Evolutionary conservation across 768 basidiomycete genomes (phyloP), one percentile per base, ranked within the genome.

Genomic region (Suillus brevipes): DNA sequence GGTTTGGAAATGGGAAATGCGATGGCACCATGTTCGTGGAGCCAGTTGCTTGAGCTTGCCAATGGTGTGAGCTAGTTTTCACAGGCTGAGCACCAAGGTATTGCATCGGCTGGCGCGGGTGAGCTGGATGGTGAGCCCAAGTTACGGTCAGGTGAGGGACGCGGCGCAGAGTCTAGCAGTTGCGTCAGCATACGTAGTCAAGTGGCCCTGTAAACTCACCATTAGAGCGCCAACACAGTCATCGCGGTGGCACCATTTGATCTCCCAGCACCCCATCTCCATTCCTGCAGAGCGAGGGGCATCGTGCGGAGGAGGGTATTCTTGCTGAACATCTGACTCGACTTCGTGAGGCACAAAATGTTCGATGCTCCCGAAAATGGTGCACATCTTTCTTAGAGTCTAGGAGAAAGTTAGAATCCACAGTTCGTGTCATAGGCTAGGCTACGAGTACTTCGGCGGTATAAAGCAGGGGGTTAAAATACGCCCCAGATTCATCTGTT

Each of bases 201-300:
- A 55, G 52, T 28, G n/a, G n/a, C 5, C 53, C 12, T 37, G 20
- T n/a, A 57, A 20, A 74, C 79, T 63, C 73, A 91, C 92, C 84
- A 86, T 85, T 56, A 91, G 79, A 28, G 92, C 92, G 66, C 79
- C 85, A 49, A 92, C 83, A 65, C 88, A 90, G 68, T 94, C 88
- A 65, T 91, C 88, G 50, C 92, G 83, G 73, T 90, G 85, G 34
- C 83, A 80, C 89, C 90, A 94, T 72, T 93, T 94, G 47, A 92
- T 81, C 70, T 90, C 89, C 87, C 89, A 93, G 65, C 88, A 87
- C 6, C 81, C 75, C 1, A 69, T 66, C 61, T 87, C 84, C 90
- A 91, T 92, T 13, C 70, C 69, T 6, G 81, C 50, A 40, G 81
- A 81, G 49, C 88, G 86, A 34, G 83, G 82, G 4, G 78, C 81